These are phyloP conservation scores for Scenedesmus sp. DNA, from an alignment of 163 green algal species.

Conservation along the genomic window DNA sequence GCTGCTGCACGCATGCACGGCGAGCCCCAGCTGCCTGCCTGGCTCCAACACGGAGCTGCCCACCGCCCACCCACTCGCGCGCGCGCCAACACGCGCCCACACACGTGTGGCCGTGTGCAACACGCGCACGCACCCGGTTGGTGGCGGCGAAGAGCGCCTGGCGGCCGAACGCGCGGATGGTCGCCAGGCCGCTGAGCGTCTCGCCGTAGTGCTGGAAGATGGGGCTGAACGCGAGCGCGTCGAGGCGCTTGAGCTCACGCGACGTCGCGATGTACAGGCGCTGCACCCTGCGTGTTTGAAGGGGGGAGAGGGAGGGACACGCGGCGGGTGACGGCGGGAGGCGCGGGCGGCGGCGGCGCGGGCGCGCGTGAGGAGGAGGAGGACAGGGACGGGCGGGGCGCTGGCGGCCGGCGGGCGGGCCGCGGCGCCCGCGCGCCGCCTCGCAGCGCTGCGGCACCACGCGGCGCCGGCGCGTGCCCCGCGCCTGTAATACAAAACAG, in stretches of 20 bases:
- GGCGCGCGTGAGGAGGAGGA: background rate
- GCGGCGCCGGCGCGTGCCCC: background rate
- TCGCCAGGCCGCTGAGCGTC: slow-evolving; percentile 75
- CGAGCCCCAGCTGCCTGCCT: background rate
- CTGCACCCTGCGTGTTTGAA: slow-evolving; percentile 57
- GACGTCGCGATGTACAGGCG: slow-evolving; percentile 82
- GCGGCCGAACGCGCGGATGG: slow-evolving; percentile 81
- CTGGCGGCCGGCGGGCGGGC: too few relatives aligned
- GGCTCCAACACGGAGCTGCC: background rate
- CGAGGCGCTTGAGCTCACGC: slow-evolving; percentile 89
- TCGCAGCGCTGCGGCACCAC: too few relatives aligned
- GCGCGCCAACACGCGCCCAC: too few relatives aligned
- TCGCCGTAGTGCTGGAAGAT: slow-evolving; percentile 85
- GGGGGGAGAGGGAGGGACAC: background rate
- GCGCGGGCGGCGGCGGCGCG: background rate
- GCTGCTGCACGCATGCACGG: background rate
- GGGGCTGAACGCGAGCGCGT: slow-evolving; percentile 81
- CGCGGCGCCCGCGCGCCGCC: too few relatives aligned
- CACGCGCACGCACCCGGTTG: slow-evolving; percentile 55
- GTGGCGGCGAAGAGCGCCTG: slow-evolving; percentile 61
- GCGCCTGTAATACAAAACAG: slow-evolving; percentile 69
- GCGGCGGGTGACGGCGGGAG: background rate
- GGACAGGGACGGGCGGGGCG: too few relatives aligned
- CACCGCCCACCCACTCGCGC: slow-evolving; percentile 14
- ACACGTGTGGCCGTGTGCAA: background rate